Percentiles rank a stretch among this genome's conserved stretches.
phyloP scores from a whole-genome alignment of 768 basidiomycete species.

The Boletus vinaceobasis region DNA sequence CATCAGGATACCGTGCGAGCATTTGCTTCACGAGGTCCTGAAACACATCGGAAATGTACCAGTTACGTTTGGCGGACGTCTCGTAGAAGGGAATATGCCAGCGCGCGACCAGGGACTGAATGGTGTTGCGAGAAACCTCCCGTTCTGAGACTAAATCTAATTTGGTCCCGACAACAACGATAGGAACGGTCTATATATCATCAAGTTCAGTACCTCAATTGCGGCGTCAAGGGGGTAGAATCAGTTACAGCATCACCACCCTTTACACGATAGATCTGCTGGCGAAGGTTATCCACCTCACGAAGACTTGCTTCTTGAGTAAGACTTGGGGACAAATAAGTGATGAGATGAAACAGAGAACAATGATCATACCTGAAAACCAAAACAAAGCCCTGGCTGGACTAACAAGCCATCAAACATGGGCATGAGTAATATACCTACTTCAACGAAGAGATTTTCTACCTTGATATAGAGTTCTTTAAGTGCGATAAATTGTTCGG shows the following conservation, averaged over 20 bases:
- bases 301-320: conserved; percentile 78
- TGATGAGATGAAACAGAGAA: not conserved
- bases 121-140: conserved; percentile 64
- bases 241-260: conserved; percentile 57
- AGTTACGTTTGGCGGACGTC: conserved; percentile 83
- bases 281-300: conserved; percentile 76
- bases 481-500: conserved; percentile 79
- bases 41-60: conserved; percentile 78
- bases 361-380: conserved; percentile 63
- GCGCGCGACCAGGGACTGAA: conserved; percentile 57
- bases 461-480: conserved; percentile 85
- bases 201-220: conserved; percentile 2
- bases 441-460: not conserved
- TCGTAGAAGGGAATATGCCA: conserved; percentile 82
- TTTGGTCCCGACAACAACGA: conserved; percentile 86
- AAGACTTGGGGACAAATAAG: conserved; percentile 43
- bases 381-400: conserved; percentile 74
- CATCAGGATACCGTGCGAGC: conserved; percentile 59
- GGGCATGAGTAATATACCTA: not conserved
- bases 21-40: conserved; percentile 74
- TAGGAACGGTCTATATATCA: conserved; percentile 55
- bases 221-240: not conserved
- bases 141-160: conserved; percentile 78
- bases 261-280: conserved; percentile 79
- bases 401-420: conserved; percentile 34